These are phyloP conservation scores for Ilyonectria mors-panacis DNA, from an alignment of 2,329 filamentous ascomycete genomes.

Conservation along the genomic window DNA sequence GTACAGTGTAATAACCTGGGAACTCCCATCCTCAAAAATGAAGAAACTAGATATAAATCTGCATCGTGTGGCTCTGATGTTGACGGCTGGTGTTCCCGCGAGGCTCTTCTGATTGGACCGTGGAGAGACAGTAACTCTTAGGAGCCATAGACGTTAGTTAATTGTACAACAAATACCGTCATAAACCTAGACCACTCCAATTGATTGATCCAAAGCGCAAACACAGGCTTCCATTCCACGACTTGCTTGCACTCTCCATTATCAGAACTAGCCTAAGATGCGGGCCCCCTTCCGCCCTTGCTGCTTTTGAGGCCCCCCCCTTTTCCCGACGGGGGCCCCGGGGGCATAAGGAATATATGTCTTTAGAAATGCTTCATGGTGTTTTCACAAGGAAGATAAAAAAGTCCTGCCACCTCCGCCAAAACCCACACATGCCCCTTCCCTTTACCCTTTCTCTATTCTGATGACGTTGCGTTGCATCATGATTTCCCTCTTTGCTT, in stretches of 20 bases:
- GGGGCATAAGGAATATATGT: constrained; percentile 23
- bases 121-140: not conserved
- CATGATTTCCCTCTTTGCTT: constrained; percentile 40
- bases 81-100: not conserved
- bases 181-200: constrained; percentile 2
- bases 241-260: constrained; percentile 29
- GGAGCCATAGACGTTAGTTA: constrained; percentile 2
- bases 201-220: constrained; percentile 22
- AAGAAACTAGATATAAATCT: not conserved
- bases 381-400: constrained; percentile 25
- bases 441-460: constrained; percentile 17
- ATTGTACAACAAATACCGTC: not conserved
- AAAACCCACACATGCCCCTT: constrained; percentile 8
- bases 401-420: constrained; percentile 19
- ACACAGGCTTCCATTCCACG: constrained; percentile 10
- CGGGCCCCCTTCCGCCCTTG: constrained; percentile 20
- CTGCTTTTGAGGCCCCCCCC: constrained; percentile 29
- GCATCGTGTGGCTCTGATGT: not conserved
- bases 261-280: constrained; percentile 29
- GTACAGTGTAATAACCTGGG: constrained; percentile 37
- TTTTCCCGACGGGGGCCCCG: constrained; percentile 14
- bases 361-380: constrained; percentile 26
- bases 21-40: constrained; percentile 29
- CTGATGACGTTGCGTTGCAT: constrained; percentile 36
- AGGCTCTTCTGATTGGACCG: not conserved